Evolutionary conservation across 108 stramenopile species (phyloP).

Genomic region (Skeletonema potamos): DNA sequence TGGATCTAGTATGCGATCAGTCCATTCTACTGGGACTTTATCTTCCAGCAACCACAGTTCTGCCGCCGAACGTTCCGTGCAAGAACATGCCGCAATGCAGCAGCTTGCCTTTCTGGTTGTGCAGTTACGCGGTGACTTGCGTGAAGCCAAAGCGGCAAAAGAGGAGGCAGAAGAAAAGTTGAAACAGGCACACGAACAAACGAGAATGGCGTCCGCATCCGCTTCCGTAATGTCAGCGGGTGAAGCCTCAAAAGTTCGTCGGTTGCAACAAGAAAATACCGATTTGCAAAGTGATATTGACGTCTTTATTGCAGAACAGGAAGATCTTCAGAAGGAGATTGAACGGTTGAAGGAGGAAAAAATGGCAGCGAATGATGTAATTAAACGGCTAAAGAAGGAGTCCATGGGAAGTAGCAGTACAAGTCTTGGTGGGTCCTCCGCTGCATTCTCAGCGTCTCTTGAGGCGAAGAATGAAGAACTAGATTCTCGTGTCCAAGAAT

Average conservation of each 20-base stretch:
- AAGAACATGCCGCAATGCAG: slow-evolving; percentile 42
- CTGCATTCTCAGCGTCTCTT: neutral
- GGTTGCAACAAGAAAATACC: slow-evolving; percentile 28
- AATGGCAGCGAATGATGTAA: slow-evolving; percentile 31
- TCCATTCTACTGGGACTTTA: neutral
- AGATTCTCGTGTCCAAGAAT: slow-evolving; percentile 4
- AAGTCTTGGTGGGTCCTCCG: neutral
- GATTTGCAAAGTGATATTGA: slow-evolving; percentile 34
- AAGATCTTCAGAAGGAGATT: slow-evolving; percentile 21
- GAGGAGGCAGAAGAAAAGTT: slow-evolving; percentile 26
- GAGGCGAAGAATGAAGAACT: slow-evolving; percentile 10
- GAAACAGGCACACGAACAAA: neutral
- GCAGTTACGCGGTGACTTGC: slow-evolving; percentile 25
- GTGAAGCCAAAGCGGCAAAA: slow-evolving; percentile 8
- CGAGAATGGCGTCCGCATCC: neutral
- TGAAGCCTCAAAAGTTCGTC: neutral
- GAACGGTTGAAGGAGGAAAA: slow-evolving; percentile 29
- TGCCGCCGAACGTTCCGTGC: neutral
- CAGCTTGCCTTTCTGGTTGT: slow-evolving; percentile 41
- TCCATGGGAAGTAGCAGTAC: neutral
- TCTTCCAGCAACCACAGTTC: neutral
- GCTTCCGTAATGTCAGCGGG: neutral
- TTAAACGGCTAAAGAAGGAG: slow-evolving; percentile 26
- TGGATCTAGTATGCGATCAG: neutral
- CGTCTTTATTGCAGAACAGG: slow-evolving; percentile 35